phyloP scores from a whole-genome alignment of 176 grass and related monocot species.

The Microstegium vimineum region DNA sequence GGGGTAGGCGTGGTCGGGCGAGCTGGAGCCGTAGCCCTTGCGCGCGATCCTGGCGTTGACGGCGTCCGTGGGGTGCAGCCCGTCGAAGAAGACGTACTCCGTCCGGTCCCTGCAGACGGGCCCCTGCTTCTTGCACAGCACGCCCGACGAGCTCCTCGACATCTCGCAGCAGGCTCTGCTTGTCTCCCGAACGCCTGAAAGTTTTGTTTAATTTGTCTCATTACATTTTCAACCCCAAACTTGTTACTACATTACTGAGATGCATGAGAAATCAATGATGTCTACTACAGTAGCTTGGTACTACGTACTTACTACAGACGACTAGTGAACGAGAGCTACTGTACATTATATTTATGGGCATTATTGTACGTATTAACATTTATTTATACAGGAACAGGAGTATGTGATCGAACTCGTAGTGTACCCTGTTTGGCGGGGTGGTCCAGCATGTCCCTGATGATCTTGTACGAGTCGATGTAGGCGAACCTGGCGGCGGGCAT shows the following conservation, averaged over 20 bases:
- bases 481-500: constrained; percentile 48
- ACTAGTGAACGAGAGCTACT: no score
- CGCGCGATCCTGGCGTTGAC: constrained; percentile 51
- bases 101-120: constrained; percentile 41
- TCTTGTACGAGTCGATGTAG: constrained; percentile 46
- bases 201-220: no score
- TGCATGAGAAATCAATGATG: not conserved
- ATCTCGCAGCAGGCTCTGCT: constrained; percentile 42
- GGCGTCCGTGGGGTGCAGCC: constrained; percentile 62
- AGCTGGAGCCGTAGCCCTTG: constrained; percentile 34
- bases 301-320: no score
- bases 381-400: no score
- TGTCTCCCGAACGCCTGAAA: constrained; percentile 36
- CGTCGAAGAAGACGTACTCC: constrained; percentile 63
- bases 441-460: constrained; percentile 41
- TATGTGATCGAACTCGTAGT: no score
- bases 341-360: no score
- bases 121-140: constrained; percentile 45
- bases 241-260: no score
- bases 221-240: not conserved
- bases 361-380: no score
- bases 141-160: constrained; percentile 1
- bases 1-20: constrained; percentile 36
- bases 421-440: constrained; percentile 10
- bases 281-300: no score